Evolutionary conservation across 495 filamentous ascomycete genomes (phyloP).

Genomic region (Aspergillus homomorphus): DNA sequence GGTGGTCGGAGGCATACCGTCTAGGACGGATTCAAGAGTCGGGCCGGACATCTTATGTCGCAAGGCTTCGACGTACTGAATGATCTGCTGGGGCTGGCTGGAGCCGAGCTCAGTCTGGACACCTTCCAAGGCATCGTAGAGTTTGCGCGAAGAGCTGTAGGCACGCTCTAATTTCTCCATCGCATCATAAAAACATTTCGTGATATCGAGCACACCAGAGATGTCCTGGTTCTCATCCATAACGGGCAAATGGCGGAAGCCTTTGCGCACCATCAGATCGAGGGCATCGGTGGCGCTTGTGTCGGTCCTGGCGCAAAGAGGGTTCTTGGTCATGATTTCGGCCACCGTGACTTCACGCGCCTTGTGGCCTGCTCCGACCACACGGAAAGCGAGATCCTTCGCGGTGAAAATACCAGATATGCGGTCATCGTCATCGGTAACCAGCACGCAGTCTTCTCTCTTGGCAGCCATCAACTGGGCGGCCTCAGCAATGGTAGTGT

Average conservation of each 20-base stretch:
- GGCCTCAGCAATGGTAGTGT: conserved; percentile 90
- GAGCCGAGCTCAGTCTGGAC: conserved; percentile 98
- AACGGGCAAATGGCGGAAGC: conserved; percentile 94
- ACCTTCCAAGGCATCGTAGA: conserved; percentile 96
- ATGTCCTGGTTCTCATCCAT: conserved; percentile 99
- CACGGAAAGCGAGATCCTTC: conserved; percentile 96
- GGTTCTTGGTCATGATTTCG: conserved; percentile 99
- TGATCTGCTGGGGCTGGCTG: conserved; percentile 96
- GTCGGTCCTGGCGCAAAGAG: conserved; percentile 92
- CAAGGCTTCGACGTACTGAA: conserved; percentile 96
- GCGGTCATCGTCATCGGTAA: conserved; percentile 95
- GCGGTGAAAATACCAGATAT: conserved; percentile 99
- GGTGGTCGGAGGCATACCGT: conserved; percentile 86
- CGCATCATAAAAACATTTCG: conserved; percentile 99
- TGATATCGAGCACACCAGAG: conserved; percentile 96
- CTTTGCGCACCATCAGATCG: conserved; percentile 96
- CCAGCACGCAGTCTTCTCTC: conserved; percentile 96
- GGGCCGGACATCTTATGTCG: conserved; percentile 97
- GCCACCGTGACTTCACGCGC: conserved; percentile 86
- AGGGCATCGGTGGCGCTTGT: conserved; percentile 97
- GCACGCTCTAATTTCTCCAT: conserved; percentile 99
- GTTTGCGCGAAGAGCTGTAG: conserved; percentile 90
- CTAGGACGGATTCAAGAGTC: conserved; percentile 90
- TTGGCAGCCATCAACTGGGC: conserved; percentile 99
- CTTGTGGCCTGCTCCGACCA: conserved; percentile 91